Base-by-base conservation (phyloP, 2,329 filamentous ascomycete species). In the Ophiostoma quercus region DNA sequence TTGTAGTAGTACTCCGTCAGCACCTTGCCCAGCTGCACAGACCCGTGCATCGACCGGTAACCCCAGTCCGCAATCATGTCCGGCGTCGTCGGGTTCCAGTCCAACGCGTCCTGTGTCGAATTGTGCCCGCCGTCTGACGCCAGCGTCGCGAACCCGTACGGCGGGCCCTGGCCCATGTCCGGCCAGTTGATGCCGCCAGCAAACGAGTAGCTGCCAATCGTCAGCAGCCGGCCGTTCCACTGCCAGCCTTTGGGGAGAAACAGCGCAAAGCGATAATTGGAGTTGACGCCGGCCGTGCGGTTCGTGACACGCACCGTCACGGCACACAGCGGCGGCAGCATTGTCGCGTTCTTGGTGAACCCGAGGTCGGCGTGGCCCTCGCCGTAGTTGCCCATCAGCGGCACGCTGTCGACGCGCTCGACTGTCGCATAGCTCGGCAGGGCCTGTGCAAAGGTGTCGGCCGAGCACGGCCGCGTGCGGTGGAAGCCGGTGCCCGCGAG, bases 1-100 rank as follows among this genome's bases (percentile, higher is more conserved):
- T 76, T 74, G 73, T 88, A 88, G 76, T 84, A 87, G 2, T 77
- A 76, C n/a, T 79, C 75, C 2, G 81, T 80, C 43, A 88, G 76
- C 66, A 78, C 62, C 75, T 87, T 87, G 6, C 82, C 81, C 2
- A 83, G 74, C 0, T 80, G 79, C 0, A 84, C 79, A 2, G 83
- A 83, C 6, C 82, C 84, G 73, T 87, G 84, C 72, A 81, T 77
- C 8, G 81, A 79, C 16, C 80, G 76, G 72, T 77, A 77, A 2
- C 79, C 80, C 78, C 80, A 83, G 74, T 82, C 80, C 11, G 75
- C 75, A 11, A 78, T 70, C 32, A 71, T 74, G 70, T 81, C 80
- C 0, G 78, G 76, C 65, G 79, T 74, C 4, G 80, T 71, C 25
- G 68, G 71, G 1, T 77, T 81, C 82, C 82, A 84, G 19, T 75